Conservation (phyloP, 2,329 filamentous ascomycete genomes). For the Gremmenia infestans region DNA sequence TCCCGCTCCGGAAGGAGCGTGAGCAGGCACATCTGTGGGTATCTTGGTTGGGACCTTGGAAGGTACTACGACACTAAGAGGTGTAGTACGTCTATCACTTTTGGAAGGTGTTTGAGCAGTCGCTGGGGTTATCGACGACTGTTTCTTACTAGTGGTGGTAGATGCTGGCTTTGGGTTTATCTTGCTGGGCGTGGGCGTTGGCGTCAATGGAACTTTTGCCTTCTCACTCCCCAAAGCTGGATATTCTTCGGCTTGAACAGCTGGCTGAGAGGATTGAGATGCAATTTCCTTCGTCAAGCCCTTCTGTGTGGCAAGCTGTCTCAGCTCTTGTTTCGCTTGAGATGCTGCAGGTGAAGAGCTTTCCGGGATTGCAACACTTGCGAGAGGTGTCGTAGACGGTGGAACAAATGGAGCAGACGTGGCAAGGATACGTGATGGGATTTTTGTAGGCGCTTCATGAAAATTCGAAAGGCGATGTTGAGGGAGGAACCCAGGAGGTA, state of each 20-base stretch:
- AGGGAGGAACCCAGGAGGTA: slow-evolving; percentile 41
- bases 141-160: slow-evolving; percentile 1
- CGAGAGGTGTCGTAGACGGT: slow-evolving; percentile 25
- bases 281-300: slow-evolving; percentile 43
- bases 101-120: slow-evolving; percentile 12
- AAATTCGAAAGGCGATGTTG: slow-evolving; percentile 34
- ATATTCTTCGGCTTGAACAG: slow-evolving; percentile 58
- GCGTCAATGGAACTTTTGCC: slow-evolving; percentile 14
- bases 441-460: slow-evolving; percentile 23
- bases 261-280: slow-evolving; percentile 26
- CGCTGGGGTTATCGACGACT: background rate
- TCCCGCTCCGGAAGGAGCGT: slow-evolving; percentile 28
- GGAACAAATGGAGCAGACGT: slow-evolving; percentile 27
- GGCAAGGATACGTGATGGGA: slow-evolving; percentile 22
- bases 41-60: slow-evolving; percentile 33
- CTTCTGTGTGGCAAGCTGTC: slow-evolving; percentile 41
- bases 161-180: slow-evolving; percentile 1
- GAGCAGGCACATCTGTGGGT: slow-evolving; percentile 9
- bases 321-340: slow-evolving; percentile 41
- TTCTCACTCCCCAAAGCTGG: slow-evolving; percentile 47
- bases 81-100: slow-evolving; percentile 28
- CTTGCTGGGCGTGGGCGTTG: slow-evolving; percentile 4
- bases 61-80: slow-evolving; percentile 47
- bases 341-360: slow-evolving; percentile 15
- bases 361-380: slow-evolving; percentile 25